Base-by-base conservation (phyloP, 75 land plant species). In the Selaginella tamariscina region DNA sequence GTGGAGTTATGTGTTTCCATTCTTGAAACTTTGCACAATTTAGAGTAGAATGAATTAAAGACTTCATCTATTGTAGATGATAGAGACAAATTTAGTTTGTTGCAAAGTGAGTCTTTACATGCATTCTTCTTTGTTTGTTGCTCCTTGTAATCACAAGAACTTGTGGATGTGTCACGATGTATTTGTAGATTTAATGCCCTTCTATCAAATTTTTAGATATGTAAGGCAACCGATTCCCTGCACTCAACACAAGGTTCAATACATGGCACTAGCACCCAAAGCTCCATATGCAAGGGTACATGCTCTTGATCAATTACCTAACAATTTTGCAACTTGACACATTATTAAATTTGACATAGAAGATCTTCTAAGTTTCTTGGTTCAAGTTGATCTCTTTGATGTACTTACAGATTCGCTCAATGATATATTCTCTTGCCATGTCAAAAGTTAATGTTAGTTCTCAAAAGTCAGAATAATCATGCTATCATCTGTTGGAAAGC, bases 221-320 rank as follows among this genome's bases (percentile, higher is more conserved):
- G 49, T 39, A 39, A 39, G 49, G 49, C 49, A 39, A 15, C 49
- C 15, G 15, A 15, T 39, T 39, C 49, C 49, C 5, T 39, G 49
- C 49, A 39, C 49, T 39, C 49, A 39, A 39, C 49, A 39, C 49
- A 39, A 39, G 49, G 49, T 39, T 39, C 49, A 39, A 39, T 39
- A 15, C 15, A 39, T 39, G 49, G 49, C 49, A 39, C 15, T 39
- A 15, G 49, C 49, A 39, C 15, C 49, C 49, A 39, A 39, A 39
- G 49, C 49, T 5, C 49, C 15, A 39, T n/a, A n/a, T n/a, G n/a
- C n/a, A n/a, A n/a, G n/a, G n/a, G n/a, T n/a, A n/a, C n/a, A n/a
- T n/a, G n/a, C n/a, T n/a, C n/a, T n/a, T n/a, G n/a, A n/a, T n/a
- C n/a, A n/a, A n/a, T n/a, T n/a, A n/a, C n/a, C n/a, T n/a, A n/a